phyloP scores from a whole-genome alignment of 75 land plant genomes.

The Pseudotsuga menziesii region DNA sequence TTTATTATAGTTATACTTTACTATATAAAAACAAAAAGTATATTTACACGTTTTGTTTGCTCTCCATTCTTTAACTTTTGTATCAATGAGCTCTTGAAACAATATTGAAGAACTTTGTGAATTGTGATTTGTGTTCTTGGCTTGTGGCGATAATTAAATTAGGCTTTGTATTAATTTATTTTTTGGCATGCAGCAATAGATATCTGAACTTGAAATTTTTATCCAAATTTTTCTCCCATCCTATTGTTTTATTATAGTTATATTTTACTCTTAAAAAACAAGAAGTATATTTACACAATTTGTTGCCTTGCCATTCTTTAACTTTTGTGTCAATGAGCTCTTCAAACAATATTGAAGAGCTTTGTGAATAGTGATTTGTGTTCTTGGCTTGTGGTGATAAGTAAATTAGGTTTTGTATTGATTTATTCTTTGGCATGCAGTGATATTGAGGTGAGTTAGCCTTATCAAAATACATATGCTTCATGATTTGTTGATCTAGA shows the following conservation, averaged over 20 bases:
- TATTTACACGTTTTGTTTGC: not conserved
- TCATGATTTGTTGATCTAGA: not conserved
- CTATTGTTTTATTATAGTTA: no score
- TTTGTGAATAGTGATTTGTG: not conserved
- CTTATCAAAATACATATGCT: no score
- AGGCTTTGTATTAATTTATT: not conserved
- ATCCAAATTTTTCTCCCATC: no score
- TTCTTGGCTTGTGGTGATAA: no score
- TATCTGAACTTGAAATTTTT: no score
- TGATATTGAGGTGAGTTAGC: no score
- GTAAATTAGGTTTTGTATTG: no score
- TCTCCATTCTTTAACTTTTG: not conserved
- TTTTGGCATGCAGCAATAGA: not conserved
- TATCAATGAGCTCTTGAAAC: not conserved
- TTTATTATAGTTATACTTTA: not conserved
- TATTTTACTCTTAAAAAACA: no score
- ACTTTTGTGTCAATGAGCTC: no score
- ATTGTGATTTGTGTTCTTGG: not conserved
- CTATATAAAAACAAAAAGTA: not conserved
- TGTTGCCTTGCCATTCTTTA: no score
- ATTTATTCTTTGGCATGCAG: no score
- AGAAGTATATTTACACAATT: no score
- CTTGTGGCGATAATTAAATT: not conserved
- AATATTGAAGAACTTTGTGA: not conserved
- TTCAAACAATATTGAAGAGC: not conserved